Evolutionary conservation across 106 monocot species (phyloP), one percentile per base, ranked within the genome.

Genomic region (Allium sativum): DNA sequence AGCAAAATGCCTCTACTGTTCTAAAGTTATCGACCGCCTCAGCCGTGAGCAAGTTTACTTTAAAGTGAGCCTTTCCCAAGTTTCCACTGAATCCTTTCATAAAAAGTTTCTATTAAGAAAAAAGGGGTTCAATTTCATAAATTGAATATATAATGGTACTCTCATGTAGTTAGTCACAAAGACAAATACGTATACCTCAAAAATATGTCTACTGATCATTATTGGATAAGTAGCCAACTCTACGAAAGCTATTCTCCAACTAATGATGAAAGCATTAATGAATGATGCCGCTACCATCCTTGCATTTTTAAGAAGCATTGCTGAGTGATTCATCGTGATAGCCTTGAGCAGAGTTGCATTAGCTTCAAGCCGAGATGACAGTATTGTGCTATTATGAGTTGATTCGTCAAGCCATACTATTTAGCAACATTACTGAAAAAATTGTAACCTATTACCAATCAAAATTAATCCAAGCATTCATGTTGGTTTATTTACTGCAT

Each of bases 11-110:
- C 0, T 87, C 91, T 15, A 98, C 91, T 8, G 96, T 98, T 9
- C 91, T 72, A 20, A 98, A 91, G 78, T 91, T 98, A 70, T 87
- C 75, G 43, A 98, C 96, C 0, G 96, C 91, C 78, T 98, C 96
- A 10, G 91, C 87, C 18, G 96, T 91, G 18, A 98, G 71, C 96
- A 91, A 91, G 74, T 98, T 98, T 8, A 91, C 96, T 64, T 88
- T 98, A 50, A 82, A 55, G 69, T 98, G 91, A 1, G 80, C 70
- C 74, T 87, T 98, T 73, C 48, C 74, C 60, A 98, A 64, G 61
- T 98, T 82, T 17, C 86, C 91, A 53, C 96, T 91, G 62, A 66
- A 98, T 7, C 91, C 96, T 70, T 84, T 79, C 91, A 98, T 74
- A 78, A 98, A 91, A 17, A 84, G 56, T 74, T 98, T 98, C 95